A percentile compares a stretch with the other conserved stretches of the same genome.
phyloP scores from a whole-genome alignment of 2,329 filamentous ascomycete genomes.

The Cercospora sojina region DNA sequence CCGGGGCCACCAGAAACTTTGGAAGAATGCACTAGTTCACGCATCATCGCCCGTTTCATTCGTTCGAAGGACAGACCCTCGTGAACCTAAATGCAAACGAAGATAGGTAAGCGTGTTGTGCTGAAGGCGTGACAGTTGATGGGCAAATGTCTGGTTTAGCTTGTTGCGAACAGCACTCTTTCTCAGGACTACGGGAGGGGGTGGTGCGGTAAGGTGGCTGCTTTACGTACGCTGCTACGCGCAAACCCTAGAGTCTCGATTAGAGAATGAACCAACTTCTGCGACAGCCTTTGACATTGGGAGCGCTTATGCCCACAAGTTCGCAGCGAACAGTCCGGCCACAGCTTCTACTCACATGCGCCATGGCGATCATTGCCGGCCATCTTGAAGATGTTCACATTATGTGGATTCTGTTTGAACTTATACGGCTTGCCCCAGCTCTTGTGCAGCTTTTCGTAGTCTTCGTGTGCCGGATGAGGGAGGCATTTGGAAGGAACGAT shows the following conservation, averaged over 20 bases:
- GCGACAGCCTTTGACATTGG: background rate
- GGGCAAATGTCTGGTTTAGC: background rate
- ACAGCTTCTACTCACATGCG: background rate
- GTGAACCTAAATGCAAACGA: constrained; percentile 47
- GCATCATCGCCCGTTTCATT: constrained; percentile 73
- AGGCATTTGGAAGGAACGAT: constrained; percentile 55
- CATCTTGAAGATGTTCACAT: constrained; percentile 77
- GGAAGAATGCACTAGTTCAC: constrained; percentile 77
- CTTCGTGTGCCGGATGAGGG: constrained; percentile 49
- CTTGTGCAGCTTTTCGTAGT: constrained; percentile 65
- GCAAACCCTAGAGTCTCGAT: constrained; percentile 64
- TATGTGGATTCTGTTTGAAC: constrained; percentile 72
- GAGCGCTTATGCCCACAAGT: background rate
- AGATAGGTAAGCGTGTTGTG: background rate
- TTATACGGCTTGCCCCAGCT: constrained; percentile 85
- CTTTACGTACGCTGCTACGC: constrained; percentile 62
- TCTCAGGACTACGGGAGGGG: background rate
- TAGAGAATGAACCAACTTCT: background rate
- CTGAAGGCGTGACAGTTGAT: background rate
- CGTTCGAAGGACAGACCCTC: constrained; percentile 72
- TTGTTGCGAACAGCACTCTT: background rate
- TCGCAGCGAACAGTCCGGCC: background rate
- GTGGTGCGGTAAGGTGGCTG: background rate
- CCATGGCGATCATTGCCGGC: constrained; percentile 69
- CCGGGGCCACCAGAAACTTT: constrained; percentile 68